Conservation (phyloP, 768 basidiomycete genomes). For the Rhodocollybia butyracea region DNA sequence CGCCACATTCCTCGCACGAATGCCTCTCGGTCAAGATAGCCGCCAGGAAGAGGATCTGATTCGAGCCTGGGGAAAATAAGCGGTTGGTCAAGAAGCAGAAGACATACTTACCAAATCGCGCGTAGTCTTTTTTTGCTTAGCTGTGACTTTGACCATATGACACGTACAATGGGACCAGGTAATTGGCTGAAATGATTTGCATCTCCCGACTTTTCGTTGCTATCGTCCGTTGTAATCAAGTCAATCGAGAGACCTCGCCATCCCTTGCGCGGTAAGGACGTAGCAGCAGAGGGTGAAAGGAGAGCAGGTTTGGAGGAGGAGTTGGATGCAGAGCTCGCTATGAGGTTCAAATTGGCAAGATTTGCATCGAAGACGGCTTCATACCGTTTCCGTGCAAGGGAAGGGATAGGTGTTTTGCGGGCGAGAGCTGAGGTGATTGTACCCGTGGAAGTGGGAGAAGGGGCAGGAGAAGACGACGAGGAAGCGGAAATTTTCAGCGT, state of each 20-base stretch:
- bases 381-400: slow-evolving; percentile 61
- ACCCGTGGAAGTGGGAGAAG: not conserved
- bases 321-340: not conserved
- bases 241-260: slow-evolving; percentile 77
- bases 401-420: slow-evolving; percentile 63
- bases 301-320: slow-evolving; percentile 12
- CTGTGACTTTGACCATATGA: slow-evolving; percentile 62
- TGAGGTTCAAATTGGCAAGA: slow-evolving; percentile 4
- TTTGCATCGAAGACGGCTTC: slow-evolving; percentile 66
- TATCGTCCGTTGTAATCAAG: slow-evolving; percentile 39
- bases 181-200: slow-evolving; percentile 26
- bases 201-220: slow-evolving; percentile 16
- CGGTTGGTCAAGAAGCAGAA: not conserved
- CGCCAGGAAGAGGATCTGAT: slow-evolving; percentile 54
- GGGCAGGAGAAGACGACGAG: not conserved
- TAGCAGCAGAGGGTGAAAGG: not conserved
- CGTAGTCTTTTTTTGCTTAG: slow-evolving; percentile 49
- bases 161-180: slow-evolving; percentile 51
- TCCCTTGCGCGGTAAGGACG: slow-evolving; percentile 41
- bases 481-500: not conserved
- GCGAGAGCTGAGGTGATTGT: slow-evolving; percentile 14
- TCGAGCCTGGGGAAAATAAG: slow-evolving; percentile 50
- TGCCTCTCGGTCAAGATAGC: slow-evolving; percentile 59
- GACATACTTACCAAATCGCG: slow-evolving; percentile 60
- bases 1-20: slow-evolving; percentile 85